Base-by-base conservation (phyloP, 2,329 filamentous ascomycete species). In the Epichloe gansuensis region DNA sequence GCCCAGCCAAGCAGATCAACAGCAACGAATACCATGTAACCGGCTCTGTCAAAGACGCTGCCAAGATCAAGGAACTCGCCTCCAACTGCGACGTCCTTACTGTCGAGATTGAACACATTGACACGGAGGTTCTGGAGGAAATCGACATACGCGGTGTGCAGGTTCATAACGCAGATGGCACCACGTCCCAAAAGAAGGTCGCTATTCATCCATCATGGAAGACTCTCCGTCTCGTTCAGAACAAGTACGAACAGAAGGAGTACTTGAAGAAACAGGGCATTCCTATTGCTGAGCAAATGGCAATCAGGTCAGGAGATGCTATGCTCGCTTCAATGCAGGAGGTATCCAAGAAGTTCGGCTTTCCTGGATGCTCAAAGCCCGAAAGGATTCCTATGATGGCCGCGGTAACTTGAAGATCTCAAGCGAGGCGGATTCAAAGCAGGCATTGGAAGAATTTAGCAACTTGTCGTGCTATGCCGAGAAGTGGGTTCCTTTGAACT, bases 81-180 rank as follows among this genome's bases (percentile, higher is more conserved):
- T 71, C 78, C 41, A 71, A 75, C 37, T 89, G 83, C 61, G 88
- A 95, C 65, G 81, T 95, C 15, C 74, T 96, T 56, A 96, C 90
- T 0, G 88, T 95, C 13, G 91, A 97, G 69, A 96, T 95, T 58
- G 91, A 97, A 74, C 91, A 96, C 69, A 86, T 96, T 54, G 82
- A 96, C 67, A 93, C 89, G n/a, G 76, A 88, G 51, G 85, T 93
- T 25, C 78, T 96, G 4, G 88, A 95, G 69, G 87, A 94, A 64
- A 82, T 96, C 53, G 81, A 80, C 4, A 79, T 80, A 15, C 72
- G 75, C 51, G 81, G 83, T 37, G 81, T 85, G 4, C 70, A 82
- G 23, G 70, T 70, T 31, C 64, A 63, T 25, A 65, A 67, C 38
- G 67, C 61, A 25, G 52, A 50, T 15, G 53, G 44, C 41, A 55